Conservation (phyloP, 2,329 filamentous ascomycete genomes). For the Colletotrichum liaoningense region DNA sequence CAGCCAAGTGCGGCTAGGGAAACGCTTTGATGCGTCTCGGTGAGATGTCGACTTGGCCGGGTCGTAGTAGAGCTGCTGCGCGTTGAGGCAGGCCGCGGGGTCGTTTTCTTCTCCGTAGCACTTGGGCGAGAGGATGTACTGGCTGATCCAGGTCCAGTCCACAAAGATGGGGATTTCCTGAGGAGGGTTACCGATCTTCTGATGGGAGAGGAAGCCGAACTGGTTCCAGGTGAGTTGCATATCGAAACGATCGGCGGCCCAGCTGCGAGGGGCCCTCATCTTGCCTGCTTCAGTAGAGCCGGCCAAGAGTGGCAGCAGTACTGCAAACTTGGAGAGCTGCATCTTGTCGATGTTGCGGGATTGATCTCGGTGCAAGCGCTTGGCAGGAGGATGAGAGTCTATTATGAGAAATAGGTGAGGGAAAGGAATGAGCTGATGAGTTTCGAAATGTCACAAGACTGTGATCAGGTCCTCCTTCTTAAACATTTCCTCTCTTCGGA, state of each 20-base stretch:
- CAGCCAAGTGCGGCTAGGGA: slow-evolving; percentile 32
- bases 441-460: not conserved
- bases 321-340: not conserved
- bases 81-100: slow-evolving; percentile 29
- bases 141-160: slow-evolving; percentile 39
- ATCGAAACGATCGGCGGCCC: slow-evolving; percentile 24
- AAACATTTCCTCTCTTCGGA: not conserved
- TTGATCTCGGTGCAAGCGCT: not conserved
- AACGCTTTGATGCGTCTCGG: slow-evolving; percentile 28
- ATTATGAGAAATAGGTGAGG: not conserved
- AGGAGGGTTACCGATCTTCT: slow-evolving; percentile 29
- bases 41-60: slow-evolving; percentile 29
- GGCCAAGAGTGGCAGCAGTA: slow-evolving; percentile 1
- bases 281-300: slow-evolving; percentile 5
- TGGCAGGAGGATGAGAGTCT: not conserved
- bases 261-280: not conserved
- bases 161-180: slow-evolving; percentile 35
- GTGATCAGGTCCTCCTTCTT: not conserved
- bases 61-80: slow-evolving; percentile 30
- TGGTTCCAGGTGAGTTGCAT: slow-evolving; percentile 34
- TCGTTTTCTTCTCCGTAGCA: slow-evolving; percentile 33
- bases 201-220: slow-evolving; percentile 30
- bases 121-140: slow-evolving; percentile 31
- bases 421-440: not conserved
- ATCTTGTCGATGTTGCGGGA: not conserved